Evolutionary conservation across 2,329 filamentous ascomycete genomes (phyloP), one percentile per base, ranked within the genome.

Genomic region (Botrytis hyacinthi): DNA sequence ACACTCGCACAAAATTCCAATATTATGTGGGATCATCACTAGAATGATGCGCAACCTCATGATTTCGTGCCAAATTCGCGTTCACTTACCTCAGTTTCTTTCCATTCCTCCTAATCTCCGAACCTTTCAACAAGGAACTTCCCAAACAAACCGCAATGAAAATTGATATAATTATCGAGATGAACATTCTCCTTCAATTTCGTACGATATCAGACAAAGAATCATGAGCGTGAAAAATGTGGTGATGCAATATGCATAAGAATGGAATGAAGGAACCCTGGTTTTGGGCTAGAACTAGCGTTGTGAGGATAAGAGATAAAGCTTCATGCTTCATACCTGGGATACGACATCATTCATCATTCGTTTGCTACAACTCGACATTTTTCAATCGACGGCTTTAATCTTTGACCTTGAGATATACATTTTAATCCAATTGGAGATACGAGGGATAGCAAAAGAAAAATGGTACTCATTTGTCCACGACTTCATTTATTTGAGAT

Each of bases 401-500:
- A 29, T 22, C 32, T 44, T 29, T 6, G 10, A 20, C 6, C 8
- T 14, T 22, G 26, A 42, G 48, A 37, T 22, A 29, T 2, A 42
- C 1, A 57, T 44, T 57, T 12, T n/a, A 4, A n/a, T 54, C 4
- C 16, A 59, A 70, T 70, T 62, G 57, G 40, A 70, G 16, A 70
- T 37, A 57, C 22, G 18, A 16, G 20, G 40, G 40, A 18, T 6
- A 6, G 63, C 1, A 32, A 46, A 46, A 20, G 32, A 37, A 77
- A 74, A 66, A 87, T 87, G 84, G 82, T 85, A 60, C 84, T 87
- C 67, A 82, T 86, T 57, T 80, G 89, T 72, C 88, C 87, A 12
- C 86, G 89, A 14, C 83, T 90, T 81, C 89, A 92, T 80, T 85
- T 91, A 77, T 90, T 89, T 76, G 90, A 92, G 84, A 89, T 92